Evolutionary conservation across 179 eudicot species (phyloP).

Genomic region (Beta lomatogona): DNA sequence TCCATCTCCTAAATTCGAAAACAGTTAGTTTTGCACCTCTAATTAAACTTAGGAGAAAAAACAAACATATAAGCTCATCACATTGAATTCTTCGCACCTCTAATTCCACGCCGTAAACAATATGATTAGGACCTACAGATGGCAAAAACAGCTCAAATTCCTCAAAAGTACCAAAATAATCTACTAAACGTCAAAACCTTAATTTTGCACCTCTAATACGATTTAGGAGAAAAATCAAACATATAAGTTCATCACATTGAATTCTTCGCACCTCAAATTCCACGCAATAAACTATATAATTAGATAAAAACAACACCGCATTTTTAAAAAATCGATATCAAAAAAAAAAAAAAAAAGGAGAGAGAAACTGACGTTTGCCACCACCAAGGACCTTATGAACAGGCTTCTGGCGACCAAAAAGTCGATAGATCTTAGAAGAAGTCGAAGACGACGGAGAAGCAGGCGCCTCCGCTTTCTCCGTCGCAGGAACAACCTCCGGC

Average conservation of each 20-base stretch:
- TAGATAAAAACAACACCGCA: background rate
- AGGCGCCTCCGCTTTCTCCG: conserved; percentile 23
- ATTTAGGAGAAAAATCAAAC: background rate
- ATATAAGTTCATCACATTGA: background rate
- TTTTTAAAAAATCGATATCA: background rate
- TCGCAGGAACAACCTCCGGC: conserved; percentile 31
- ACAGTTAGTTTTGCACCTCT: too few relatives aligned
- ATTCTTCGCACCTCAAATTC: background rate
- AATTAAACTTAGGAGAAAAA: too few relatives aligned
- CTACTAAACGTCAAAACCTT: too few relatives aligned
- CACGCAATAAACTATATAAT: background rate
- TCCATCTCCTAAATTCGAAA: background rate
- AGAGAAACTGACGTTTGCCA: conserved; percentile 56
- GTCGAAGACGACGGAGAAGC: conserved; percentile 21
- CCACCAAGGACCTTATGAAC: conserved; percentile 73
- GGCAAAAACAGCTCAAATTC: too few relatives aligned
- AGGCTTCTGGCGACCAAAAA: conserved; percentile 71
- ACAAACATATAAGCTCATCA: background rate
- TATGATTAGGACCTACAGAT: too few relatives aligned
- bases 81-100: too few relatives aligned
- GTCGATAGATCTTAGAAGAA: conserved; percentile 40
- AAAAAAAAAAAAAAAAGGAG: background rate
- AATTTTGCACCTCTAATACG: too few relatives aligned
- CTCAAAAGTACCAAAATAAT: background rate
- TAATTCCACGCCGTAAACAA: too few relatives aligned